Evolutionary conservation across 2,329 filamentous ascomycete species (phyloP).

Genomic region (Phialophora chinensis): DNA sequence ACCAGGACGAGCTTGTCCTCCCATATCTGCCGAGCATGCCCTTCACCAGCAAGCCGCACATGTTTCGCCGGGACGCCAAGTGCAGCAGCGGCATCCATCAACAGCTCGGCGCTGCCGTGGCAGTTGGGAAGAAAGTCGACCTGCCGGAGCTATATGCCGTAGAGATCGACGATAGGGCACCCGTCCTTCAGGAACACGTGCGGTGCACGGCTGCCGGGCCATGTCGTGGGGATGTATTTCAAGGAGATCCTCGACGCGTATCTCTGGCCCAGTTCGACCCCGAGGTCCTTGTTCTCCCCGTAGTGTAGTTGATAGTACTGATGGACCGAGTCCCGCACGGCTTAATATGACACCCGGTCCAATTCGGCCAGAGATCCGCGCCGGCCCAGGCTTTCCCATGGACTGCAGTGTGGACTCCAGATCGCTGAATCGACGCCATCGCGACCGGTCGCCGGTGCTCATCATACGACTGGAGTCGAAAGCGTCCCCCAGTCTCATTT

Average conservation of each 20-base stretch:
- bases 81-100: conserved; percentile 11
- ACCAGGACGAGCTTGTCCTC: conserved; percentile 40
- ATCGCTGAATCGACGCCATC: conserved; percentile 40
- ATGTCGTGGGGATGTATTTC: conserved; percentile 41
- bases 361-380: no score
- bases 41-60: conserved; percentile 29
- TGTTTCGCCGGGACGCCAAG: conserved; percentile 33
- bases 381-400: conserved; percentile 1
- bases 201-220: conserved; percentile 42
- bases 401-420: conserved; percentile 25
- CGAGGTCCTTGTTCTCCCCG: conserved; percentile 30
- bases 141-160: conserved; percentile 24
- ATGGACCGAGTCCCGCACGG: neutral
- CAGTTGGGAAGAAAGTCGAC: conserved; percentile 30
- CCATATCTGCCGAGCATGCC: conserved; percentile 37
- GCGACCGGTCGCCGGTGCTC: conserved; percentile 43
- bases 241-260: conserved; percentile 31
- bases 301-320: conserved; percentile 18
- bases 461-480: conserved; percentile 44
- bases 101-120: neutral
- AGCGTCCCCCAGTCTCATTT: conserved; percentile 46
- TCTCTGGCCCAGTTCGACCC: conserved; percentile 39
- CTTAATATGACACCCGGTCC: no score
- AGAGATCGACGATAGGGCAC: conserved; percentile 40
- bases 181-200: conserved; percentile 43